Base-by-base conservation (phyloP, 1,139 yeast genomes). In the Diutina ranongensis region DNA sequence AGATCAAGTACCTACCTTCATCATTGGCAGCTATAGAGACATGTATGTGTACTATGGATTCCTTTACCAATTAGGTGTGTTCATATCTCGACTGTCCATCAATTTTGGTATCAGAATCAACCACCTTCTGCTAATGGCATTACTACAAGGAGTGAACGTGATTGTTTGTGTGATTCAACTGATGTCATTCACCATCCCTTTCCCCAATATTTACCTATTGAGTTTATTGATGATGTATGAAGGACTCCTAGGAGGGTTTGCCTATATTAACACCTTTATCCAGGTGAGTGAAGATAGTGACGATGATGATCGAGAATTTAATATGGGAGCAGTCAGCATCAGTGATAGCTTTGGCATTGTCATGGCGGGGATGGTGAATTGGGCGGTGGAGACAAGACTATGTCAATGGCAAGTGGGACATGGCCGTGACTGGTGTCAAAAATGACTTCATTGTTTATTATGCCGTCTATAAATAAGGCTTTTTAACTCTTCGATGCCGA, bases 31-130 rank as follows among this genome's bases (percentile, higher is more conserved):
- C 19, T 86, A 76, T 59, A 71, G 97, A 51, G 98, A 92, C 55
- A 83, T 86, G 8, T 92, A 92, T 59, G 97, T 92, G 20, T 81
- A 88, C 0, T 92, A 92, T 57, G 95, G 96, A n/a, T 83, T 94
- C 5, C 61, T 89, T 2, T 92, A 92, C 57, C 97, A 92, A 59
- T 60, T 87, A 7, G 98, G 98, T 7, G 98, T 92, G 0, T 87
- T 89, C 55, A 73, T 92, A 1, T 87, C 97, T 1, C 68, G 97
- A 48, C 84, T 97, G 0, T 85, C 95, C 1, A 80, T 86, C 1
- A 70, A 79, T 7, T 70, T 81, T 49, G 73, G 73, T 2, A 55
- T 85, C 33, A 64, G 95, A 44, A 63, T 88, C 41, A 67, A 63
- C 44, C 68, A 68, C 8, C 66, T 92, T 10, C 80, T 81, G 58